These are phyloP conservation scores for Trifolium fragiferum DNA, from an alignment of 306 rosid species.

Conservation along the genomic window DNA sequence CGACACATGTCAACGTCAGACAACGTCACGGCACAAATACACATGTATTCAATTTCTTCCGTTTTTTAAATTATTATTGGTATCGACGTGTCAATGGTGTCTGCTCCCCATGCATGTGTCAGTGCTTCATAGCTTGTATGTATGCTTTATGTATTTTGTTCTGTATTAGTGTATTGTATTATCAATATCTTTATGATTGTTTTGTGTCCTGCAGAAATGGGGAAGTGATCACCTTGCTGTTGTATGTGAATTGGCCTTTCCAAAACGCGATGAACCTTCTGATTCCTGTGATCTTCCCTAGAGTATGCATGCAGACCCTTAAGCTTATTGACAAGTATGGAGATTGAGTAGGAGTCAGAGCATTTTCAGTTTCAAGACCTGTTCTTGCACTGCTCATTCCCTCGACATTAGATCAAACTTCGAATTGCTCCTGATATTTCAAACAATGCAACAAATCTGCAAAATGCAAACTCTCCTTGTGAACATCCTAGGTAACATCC, in stretches of 20 bases:
- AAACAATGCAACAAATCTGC: constrained; percentile 19
- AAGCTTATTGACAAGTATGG: constrained; percentile 20
- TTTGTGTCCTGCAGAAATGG: constrained; percentile 67
- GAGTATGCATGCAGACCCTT: neutral
- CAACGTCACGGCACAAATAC: neutral
- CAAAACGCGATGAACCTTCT: constrained; percentile 39
- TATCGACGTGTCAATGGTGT: too few relatives aligned
- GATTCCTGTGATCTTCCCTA: constrained; percentile 10
- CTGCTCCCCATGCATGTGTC: too few relatives aligned
- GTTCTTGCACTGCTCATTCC: neutral
- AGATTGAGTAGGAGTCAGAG: constrained; percentile 24
- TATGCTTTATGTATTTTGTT: too few relatives aligned
- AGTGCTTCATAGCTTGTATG: too few relatives aligned
- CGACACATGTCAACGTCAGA: neutral
- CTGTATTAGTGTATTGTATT: neutral
- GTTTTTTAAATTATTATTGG: neutral
- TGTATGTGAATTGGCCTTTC: constrained; percentile 80
- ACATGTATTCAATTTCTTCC: neutral
- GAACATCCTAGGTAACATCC: neutral
- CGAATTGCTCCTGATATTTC: constrained; percentile 6
- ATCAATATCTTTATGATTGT: too few relatives aligned
- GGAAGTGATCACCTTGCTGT: constrained; percentile 94
- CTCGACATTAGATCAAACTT: constrained; percentile 22
- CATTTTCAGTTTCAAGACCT: constrained; percentile 1
- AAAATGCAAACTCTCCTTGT: constrained; percentile 34